Base-by-base conservation (phyloP, 768 basidiomycete species). In the Tricholoma bakamatsutake region DNA sequence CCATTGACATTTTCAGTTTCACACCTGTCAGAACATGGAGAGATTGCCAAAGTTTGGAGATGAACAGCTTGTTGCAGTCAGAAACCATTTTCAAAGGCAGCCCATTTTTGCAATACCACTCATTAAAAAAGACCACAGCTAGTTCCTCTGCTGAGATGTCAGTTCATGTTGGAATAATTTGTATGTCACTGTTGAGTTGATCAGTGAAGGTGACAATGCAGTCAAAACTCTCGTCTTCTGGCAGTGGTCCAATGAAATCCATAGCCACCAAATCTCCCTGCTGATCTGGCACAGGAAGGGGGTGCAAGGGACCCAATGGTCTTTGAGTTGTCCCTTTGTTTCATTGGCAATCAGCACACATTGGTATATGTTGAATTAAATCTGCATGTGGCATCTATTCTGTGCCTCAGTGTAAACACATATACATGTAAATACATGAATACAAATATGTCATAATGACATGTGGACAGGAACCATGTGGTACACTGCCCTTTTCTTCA, bases 41-140 rank as follows among this genome's bases (percentile, higher is more conserved):
- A 2, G 43, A 27, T 46, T n/a, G 57, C 72, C 72, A 76, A 53
- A 72, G 72, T 2, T 24, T 24, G 21, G 21, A 24, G 21, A 24
- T 24, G 21, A 24, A 24, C 21, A 24, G 21, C 3, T 24, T 24
- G 21, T 24, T 3, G 21, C 21, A 24, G 21, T 24, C 21, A 3
- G 21, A 24, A 24, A 24, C 21, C 28, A 75, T 67, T 4, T 60
- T 28, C 0, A 45, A 4, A 0, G 67, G 73, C 0, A 72, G 50
- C 0, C 73, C 69, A 57, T 69, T 69, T 45, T 69, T 56, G 52
- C 65, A 66, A 55, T 64, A 69, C 63, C 63, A 24, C 21, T 24
- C 21, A 24, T 24, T 24, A 21, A 43, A 43, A 24, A 43, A 43
- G 21, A 43, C 3, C 0, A 46, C 5, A 1, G 45, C 24, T 0